Conservation (phyloP, 768 basidiomycete species). For the Kondoa malvinella region DNA sequence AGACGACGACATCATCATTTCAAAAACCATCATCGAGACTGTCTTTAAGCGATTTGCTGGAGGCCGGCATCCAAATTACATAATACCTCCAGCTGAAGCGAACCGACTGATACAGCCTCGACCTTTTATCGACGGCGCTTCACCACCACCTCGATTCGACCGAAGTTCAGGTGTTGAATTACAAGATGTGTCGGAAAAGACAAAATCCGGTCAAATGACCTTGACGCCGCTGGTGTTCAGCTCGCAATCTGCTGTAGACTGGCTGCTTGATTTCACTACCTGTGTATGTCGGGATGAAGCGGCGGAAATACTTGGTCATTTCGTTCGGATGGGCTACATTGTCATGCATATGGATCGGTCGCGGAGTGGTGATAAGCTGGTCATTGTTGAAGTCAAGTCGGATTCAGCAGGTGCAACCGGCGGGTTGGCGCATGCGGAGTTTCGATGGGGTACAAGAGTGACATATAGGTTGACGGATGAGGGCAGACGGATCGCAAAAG, state of each 20-base stretch:
- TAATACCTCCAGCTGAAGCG: conserved; percentile 49
- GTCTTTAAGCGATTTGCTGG: conserved; percentile 72
- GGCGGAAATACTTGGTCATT: conserved; percentile 93
- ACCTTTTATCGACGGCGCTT: conserved; percentile 24
- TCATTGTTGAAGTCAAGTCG: conserved; percentile 17
- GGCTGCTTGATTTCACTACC: conserved; percentile 94
- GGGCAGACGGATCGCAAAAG: conserved; percentile 59
- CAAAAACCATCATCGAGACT: conserved; percentile 79
- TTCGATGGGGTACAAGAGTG: conserved; percentile 86
- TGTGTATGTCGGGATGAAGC: conserved; percentile 91
- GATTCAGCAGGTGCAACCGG: not conserved
- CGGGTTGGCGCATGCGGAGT: conserved; percentile 73
- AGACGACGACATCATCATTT: conserved; percentile 96
- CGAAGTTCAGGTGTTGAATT: conserved; percentile 31
- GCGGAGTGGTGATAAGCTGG: conserved; percentile 22
- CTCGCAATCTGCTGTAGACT: conserved; percentile 76
- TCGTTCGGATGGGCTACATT: conserved; percentile 86
- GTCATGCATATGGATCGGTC: conserved; percentile 39
- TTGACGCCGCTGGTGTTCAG: conserved; percentile 51
- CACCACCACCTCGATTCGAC: conserved; percentile 27
- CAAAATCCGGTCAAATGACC: conserved; percentile 3
- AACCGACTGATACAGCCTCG: conserved; percentile 42
- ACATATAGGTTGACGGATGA: conserved; percentile 89
- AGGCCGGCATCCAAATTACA: conserved; percentile 71
- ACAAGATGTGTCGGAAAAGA: conserved; percentile 36